Evolutionary conservation across 352 stramenopile species (phyloP).

Genomic region (Globisporangium megalacanthum): DNA sequence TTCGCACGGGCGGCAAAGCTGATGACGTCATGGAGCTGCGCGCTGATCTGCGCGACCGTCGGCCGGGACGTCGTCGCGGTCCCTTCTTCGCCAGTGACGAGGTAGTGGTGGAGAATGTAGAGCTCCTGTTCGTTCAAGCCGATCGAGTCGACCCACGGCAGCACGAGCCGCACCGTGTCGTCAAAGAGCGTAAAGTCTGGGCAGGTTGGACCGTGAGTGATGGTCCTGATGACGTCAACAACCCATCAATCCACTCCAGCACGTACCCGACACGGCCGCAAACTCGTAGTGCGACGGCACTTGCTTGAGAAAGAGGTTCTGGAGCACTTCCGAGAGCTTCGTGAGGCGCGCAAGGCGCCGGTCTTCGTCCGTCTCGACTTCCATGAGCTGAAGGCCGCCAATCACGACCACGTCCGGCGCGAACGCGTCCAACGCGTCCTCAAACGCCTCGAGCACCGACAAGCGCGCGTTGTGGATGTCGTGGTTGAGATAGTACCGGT

Average conservation of each 20-base stretch:
- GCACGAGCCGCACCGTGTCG: constrained; percentile 69
- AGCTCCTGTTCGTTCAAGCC: constrained; percentile 83
- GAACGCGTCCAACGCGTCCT: constrained; percentile 49
- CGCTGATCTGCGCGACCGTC: constrained; percentile 64
- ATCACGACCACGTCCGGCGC: constrained; percentile 71
- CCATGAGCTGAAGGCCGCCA: constrained; percentile 78
- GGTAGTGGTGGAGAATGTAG: constrained; percentile 77
- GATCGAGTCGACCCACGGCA: constrained; percentile 77
- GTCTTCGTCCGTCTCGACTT: constrained; percentile 66
- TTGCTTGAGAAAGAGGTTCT: constrained; percentile 57
- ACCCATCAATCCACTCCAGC: not conserved
- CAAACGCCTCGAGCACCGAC: constrained; percentile 78
- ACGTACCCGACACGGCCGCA: constrained; percentile 59
- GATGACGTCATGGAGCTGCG: constrained; percentile 69
- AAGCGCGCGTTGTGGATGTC: constrained; percentile 79
- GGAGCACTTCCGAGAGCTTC: constrained; percentile 62
- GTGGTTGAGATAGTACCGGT: constrained; percentile 84
- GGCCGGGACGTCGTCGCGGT: constrained; percentile 72
- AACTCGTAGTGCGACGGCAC: constrained; percentile 80
- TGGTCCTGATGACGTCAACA: not conserved
- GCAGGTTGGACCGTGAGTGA: not conserved
- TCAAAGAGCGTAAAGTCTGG: constrained; percentile 79
- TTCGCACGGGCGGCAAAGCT: constrained; percentile 45
- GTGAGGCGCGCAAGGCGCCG: constrained; percentile 44
- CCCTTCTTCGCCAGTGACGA: constrained; percentile 66